phyloP scores from a whole-genome alignment of 78 protist genomes.

The Dictyostelium purpureum region DNA sequence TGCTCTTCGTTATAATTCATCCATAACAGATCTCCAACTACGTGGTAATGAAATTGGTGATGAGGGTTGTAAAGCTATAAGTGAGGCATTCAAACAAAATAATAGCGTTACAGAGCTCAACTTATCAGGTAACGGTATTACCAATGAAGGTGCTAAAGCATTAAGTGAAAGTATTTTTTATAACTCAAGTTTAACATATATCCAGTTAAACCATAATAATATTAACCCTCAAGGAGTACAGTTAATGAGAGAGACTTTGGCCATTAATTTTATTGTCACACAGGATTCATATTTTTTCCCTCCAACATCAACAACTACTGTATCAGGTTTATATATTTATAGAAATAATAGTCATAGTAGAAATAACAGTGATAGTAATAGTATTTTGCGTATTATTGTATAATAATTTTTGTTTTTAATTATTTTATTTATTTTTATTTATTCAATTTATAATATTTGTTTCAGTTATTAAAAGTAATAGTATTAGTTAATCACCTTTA shows the following conservation, averaged over 20 bases:
- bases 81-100: slow-evolving; percentile 41
- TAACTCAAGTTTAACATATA: background rate
- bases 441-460: too few relatives aligned
- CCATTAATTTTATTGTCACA: background rate
- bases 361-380: background rate
- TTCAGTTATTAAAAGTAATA: too few relatives aligned
- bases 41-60: slow-evolving; percentile 77
- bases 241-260: slow-evolving; percentile 26
- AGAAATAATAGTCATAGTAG: background rate
- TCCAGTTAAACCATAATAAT: slow-evolving; percentile 34
- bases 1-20: slow-evolving; percentile 13
- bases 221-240: slow-evolving; percentile 43
- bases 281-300: slow-evolving; percentile 48
- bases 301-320: slow-evolving; percentile 53
- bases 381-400: too few relatives aligned
- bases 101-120: slow-evolving; percentile 38
- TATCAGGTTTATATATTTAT: slow-evolving; percentile 10
- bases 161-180: slow-evolving; percentile 30
- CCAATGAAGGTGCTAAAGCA: slow-evolving; percentile 58
- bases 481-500: too few relatives aligned
- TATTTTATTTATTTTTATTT: too few relatives aligned
- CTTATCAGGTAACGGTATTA: slow-evolving; percentile 60
- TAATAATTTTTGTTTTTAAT: too few relatives aligned
- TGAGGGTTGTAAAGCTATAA: slow-evolving; percentile 33
- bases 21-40: slow-evolving; percentile 57